Evolutionary conservation across 2,329 filamentous ascomycete genomes (phyloP).

Genomic region (Pezicula rhizophila): DNA sequence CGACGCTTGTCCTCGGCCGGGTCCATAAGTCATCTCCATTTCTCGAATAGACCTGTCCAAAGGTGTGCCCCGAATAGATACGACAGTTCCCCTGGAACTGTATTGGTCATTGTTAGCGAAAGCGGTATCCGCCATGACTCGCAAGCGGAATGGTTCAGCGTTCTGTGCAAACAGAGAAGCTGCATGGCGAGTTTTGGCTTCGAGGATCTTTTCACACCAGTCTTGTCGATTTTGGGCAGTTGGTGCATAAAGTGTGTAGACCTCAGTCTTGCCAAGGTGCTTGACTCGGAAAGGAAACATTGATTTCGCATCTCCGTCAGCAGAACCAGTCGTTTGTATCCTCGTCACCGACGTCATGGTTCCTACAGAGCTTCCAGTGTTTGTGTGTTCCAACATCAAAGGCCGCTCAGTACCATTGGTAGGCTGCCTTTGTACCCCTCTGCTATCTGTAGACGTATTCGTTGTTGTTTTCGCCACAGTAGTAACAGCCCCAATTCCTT

Average conservation of each 20-base stretch:
- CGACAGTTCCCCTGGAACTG: conserved; percentile 54
- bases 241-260: conserved; percentile 84
- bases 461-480: conserved; percentile 53
- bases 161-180: conserved; percentile 85
- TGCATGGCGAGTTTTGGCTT: conserved; percentile 91
- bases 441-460: conserved; percentile 52
- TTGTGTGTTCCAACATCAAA: conserved; percentile 61
- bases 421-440: conserved; percentile 31
- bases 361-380: conserved; percentile 59
- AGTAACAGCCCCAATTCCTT: conserved; percentile 51
- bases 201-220: conserved; percentile 90
- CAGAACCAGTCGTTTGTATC: conserved; percentile 37
- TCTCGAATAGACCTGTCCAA: conserved; percentile 86
- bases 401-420: conserved; percentile 35
- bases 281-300: conserved; percentile 95
- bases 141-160: conserved; percentile 87
- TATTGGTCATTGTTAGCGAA: conserved; percentile 72
- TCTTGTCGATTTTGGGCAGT: conserved; percentile 69
- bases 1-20: conserved; percentile 63
- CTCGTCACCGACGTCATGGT: conserved; percentile 41
- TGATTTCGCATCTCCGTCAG: conserved; percentile 35
- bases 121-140: conserved; percentile 85
- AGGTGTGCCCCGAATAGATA: conserved; percentile 84
- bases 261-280: conserved; percentile 80
- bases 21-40: conserved; percentile 72